Percentiles rank a stretch among this genome's conserved stretches.
Evolutionary conservation across 768 basidiomycete genomes (phyloP).

Genomic region (Xanthoconium purpureum): DNA sequence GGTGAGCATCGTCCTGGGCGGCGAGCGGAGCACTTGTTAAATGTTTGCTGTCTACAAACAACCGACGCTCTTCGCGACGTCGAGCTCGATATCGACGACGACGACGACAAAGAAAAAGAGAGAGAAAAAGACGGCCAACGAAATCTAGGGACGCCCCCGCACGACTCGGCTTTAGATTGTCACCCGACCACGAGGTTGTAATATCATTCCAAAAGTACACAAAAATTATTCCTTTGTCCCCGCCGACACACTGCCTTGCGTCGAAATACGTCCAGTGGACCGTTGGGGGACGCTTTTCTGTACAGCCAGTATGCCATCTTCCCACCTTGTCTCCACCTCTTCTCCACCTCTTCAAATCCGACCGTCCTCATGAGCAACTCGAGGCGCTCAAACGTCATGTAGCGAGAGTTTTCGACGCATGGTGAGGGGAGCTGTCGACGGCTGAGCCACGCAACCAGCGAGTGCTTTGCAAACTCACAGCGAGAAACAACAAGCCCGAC

Average conservation of each 20-base stretch:
- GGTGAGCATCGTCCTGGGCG: constrained; percentile 30
- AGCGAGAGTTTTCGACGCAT: constrained; percentile 84
- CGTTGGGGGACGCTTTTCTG: constrained; percentile 36
- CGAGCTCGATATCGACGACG: constrained; percentile 7
- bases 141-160: constrained; percentile 5
- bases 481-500: constrained; percentile 66
- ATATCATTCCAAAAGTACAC: constrained; percentile 41
- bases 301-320: constrained; percentile 91
- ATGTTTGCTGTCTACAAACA: constrained; percentile 34
- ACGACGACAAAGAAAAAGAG: constrained; percentile 3
- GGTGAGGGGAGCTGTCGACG: constrained; percentile 71
- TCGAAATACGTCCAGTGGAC: constrained; percentile 31
- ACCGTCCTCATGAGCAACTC: constrained; percentile 53
- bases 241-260: constrained; percentile 60
- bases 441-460: constrained; percentile 8
- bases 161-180: neutral
- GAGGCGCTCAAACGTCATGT: constrained; percentile 62
- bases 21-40: constrained; percentile 19
- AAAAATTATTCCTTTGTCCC: constrained; percentile 81
- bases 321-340: constrained; percentile 62
- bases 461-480: constrained; percentile 42
- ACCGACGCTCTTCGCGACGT: constrained; percentile 23
- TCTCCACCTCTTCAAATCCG: constrained; percentile 61
- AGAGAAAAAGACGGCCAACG: constrained; percentile 11
- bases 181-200: constrained; percentile 4